phyloP scores from a whole-genome alignment of 306 rosid genomes.

The Citrullus amarus region DNA sequence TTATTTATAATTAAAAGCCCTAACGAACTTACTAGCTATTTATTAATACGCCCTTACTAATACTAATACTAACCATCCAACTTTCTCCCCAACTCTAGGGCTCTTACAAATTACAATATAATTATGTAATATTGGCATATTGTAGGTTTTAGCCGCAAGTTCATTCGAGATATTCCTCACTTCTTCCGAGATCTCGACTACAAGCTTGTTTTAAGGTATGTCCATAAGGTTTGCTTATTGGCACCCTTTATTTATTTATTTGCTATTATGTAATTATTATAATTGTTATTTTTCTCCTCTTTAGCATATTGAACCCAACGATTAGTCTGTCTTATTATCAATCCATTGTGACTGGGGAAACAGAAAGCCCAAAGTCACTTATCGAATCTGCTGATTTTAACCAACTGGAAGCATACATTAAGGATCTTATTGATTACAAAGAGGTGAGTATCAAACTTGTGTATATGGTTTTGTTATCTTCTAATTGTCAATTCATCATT shows the following conservation, averaged over 20 bases:
- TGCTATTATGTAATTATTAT: neutral
- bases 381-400: neutral
- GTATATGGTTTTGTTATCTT: neutral
- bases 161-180: neutral
- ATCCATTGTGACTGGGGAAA: neutral
- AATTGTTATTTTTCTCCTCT: neutral
- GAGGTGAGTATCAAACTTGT: neutral
- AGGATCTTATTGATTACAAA: neutral
- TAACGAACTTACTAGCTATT: too few relatives aligned
- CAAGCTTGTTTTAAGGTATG: neutral
- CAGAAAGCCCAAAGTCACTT: neutral
- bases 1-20: too few relatives aligned
- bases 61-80: too few relatives aligned
- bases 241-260: neutral
- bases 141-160: neutral
- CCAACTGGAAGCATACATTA: neutral
- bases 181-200: neutral
- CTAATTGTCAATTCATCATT: too few relatives aligned
- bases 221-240: neutral
- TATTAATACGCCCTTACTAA: too few relatives aligned
- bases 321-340: neutral
- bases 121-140: too few relatives aligned
- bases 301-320: neutral
- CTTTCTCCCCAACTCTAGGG: too few relatives aligned
- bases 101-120: too few relatives aligned